These are phyloP conservation scores for Pseudogymnoascus sp. DNA, from an alignment of 2,329 filamentous ascomycete genomes.

Conservation along the genomic window DNA sequence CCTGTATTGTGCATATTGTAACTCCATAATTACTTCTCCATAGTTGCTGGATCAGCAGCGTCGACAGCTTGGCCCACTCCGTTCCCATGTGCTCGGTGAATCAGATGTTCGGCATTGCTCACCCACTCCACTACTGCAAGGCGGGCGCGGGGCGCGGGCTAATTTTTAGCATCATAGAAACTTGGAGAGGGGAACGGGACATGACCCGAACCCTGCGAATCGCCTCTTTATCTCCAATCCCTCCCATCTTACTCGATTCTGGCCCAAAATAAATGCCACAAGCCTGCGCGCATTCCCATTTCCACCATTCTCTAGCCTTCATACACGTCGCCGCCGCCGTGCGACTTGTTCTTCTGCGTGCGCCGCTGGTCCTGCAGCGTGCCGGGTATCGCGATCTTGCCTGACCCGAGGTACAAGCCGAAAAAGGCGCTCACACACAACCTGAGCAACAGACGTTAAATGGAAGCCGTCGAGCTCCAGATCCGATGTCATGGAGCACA, in stretches of 20 bases:
- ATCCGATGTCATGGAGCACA: slow-evolving; percentile 31
- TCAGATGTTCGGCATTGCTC: slow-evolving; percentile 3
- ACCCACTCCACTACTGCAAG: slow-evolving; percentile 7
- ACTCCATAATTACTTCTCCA: background rate
- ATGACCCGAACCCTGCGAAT: slow-evolving; percentile 4
- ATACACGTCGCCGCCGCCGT: slow-evolving; percentile 4
- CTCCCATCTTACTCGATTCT: background rate
- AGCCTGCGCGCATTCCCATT: background rate
- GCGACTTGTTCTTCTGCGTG: slow-evolving; percentile 4
- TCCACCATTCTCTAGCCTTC: background rate
- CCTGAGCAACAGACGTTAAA: slow-evolving; percentile 15
- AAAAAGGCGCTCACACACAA: slow-evolving; percentile 3
- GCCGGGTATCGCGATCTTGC: slow-evolving; percentile 4
- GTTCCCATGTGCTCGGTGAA: slow-evolving; percentile 6
- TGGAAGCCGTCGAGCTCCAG: slow-evolving; percentile 28
- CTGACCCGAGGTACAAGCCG: slow-evolving; percentile 10
- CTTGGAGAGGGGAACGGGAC: background rate
- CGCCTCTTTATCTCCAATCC: background rate
- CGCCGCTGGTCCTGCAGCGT: slow-evolving; percentile 6
- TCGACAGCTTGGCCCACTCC: background rate
- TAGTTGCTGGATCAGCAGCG: background rate
- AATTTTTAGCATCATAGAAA: slow-evolving; percentile 7
- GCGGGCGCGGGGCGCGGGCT: background rate
- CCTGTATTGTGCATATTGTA: background rate
- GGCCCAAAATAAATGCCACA: background rate